phyloP scores from a whole-genome alignment of 2,329 filamentous ascomycete genomes.

The Clarireedia sp. region DNA sequence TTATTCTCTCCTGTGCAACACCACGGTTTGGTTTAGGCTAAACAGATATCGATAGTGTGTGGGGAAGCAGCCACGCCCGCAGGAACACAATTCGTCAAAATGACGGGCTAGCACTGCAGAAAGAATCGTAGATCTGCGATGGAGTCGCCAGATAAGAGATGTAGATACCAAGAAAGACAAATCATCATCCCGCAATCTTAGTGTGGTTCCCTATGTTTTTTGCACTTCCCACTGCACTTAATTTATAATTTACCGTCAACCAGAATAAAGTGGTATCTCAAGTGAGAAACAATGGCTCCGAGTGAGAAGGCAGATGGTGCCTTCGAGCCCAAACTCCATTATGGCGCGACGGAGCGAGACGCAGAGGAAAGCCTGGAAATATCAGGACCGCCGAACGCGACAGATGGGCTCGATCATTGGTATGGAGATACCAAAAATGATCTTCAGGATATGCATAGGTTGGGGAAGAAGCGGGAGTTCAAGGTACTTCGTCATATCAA shows the following conservation, averaged over 20 bases:
- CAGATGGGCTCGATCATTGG: neutral
- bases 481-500: slow-evolving; percentile 12
- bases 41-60: neutral
- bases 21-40: too few relatives aligned
- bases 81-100: neutral
- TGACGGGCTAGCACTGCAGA: too few relatives aligned
- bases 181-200: neutral
- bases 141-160: neutral
- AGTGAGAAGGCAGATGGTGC: neutral
- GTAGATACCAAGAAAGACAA: neutral
- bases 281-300: neutral
- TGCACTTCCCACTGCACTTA: neutral
- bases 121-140: too few relatives aligned
- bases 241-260: neutral
- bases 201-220: neutral
- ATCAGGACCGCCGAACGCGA: neutral
- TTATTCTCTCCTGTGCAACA: neutral
- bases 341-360: neutral
- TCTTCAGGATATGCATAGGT: slow-evolving; percentile 29
- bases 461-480: slow-evolving; percentile 28
- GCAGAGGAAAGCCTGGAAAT: slow-evolving; percentile 7
- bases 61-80: neutral
- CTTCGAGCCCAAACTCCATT: neutral
- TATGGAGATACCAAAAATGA: slow-evolving; percentile 27
- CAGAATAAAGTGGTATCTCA: neutral